Conservation (phyloP, 805 yeast species). For the Clavispora asparagi region DNA sequence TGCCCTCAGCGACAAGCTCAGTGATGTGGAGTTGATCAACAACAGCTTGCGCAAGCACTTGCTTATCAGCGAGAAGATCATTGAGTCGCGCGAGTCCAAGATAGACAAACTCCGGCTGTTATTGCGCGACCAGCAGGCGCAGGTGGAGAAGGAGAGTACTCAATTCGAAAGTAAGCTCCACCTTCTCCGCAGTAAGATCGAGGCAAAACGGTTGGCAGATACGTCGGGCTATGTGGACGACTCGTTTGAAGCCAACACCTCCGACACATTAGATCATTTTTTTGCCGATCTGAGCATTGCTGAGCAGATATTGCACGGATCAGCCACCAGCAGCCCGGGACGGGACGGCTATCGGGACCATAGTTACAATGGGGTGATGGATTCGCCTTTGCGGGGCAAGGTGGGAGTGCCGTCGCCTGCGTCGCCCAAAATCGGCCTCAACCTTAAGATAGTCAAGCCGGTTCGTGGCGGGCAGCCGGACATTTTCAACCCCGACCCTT, state of each 20-base stretch:
- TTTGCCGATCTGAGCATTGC: background rate
- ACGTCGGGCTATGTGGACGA: background rate
- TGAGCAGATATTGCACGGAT: background rate
- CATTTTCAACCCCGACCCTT: background rate
- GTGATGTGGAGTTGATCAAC: slow-evolving; percentile 61
- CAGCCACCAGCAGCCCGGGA: background rate
- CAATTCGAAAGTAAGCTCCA: slow-evolving; percentile 44
- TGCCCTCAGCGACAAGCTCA: slow-evolving; percentile 52
- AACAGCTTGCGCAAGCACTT: slow-evolving; percentile 52
- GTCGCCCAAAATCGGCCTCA: slow-evolving; percentile 43
- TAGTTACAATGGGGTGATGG: background rate
- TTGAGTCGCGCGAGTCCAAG: slow-evolving; percentile 52
- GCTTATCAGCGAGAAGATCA: slow-evolving; percentile 47
- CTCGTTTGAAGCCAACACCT: background rate
- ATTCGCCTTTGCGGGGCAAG: background rate
- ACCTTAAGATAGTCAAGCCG: slow-evolving; percentile 59
- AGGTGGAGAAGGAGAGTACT: slow-evolving; percentile 43
- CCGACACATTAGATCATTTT: background rate
- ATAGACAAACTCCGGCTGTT: slow-evolving; percentile 49
- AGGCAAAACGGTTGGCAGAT: slow-evolving; percentile 10
- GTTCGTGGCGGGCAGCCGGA: slow-evolving; percentile 43
- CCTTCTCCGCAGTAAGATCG: slow-evolving; percentile 11
- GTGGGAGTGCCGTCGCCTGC: slow-evolving; percentile 7
- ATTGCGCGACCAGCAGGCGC: slow-evolving; percentile 45
- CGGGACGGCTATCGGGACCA: background rate